These are phyloP conservation scores for Cercospora sp. DNA, from an alignment of 2,329 filamentous ascomycete species.

Conservation along the genomic window DNA sequence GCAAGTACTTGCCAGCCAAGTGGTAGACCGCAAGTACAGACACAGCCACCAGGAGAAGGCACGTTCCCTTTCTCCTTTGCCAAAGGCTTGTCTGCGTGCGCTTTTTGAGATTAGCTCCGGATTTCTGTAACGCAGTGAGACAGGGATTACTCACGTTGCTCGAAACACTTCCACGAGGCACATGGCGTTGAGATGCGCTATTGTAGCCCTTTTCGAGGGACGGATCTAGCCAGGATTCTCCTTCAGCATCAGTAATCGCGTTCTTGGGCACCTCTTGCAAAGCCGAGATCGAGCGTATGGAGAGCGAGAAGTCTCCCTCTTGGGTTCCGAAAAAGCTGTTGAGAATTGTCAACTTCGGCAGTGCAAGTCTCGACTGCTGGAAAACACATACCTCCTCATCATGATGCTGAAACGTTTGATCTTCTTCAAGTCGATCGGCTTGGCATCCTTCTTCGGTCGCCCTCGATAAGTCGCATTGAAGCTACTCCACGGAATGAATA, in stretches of 20 bases:
- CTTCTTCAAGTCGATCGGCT: slow-evolving; percentile 58
- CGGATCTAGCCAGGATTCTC: neutral
- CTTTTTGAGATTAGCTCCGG: neutral
- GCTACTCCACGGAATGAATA: slow-evolving; percentile 64
- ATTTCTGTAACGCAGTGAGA: neutral
- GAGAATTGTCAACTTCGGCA: slow-evolving; percentile 2
- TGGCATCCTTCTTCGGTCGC: slow-evolving; percentile 60
- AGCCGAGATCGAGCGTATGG: slow-evolving; percentile 57
- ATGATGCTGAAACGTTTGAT: slow-evolving; percentile 73
- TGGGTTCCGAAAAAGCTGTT: slow-evolving; percentile 73
- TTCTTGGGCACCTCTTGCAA: slow-evolving; percentile 27
- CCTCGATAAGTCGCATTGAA: slow-evolving; percentile 75
- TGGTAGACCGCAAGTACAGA: neutral
- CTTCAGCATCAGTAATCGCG: neutral
- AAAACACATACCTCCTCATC: slow-evolving; percentile 67
- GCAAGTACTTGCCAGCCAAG: slow-evolving; percentile 7
- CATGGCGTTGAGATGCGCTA: neutral
- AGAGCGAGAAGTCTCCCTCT: slow-evolving; percentile 65
- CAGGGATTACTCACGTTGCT: slow-evolving; percentile 2
- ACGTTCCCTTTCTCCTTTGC: neutral
- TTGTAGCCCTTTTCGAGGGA: neutral
- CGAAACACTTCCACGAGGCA: neutral
- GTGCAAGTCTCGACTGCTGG: neutral
- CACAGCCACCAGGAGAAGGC: neutral
- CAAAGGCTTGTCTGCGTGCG: neutral